These are phyloP conservation scores for Populus hybrid DNA, from an alignment of 441 rosid species.

Conservation along the genomic window DNA sequence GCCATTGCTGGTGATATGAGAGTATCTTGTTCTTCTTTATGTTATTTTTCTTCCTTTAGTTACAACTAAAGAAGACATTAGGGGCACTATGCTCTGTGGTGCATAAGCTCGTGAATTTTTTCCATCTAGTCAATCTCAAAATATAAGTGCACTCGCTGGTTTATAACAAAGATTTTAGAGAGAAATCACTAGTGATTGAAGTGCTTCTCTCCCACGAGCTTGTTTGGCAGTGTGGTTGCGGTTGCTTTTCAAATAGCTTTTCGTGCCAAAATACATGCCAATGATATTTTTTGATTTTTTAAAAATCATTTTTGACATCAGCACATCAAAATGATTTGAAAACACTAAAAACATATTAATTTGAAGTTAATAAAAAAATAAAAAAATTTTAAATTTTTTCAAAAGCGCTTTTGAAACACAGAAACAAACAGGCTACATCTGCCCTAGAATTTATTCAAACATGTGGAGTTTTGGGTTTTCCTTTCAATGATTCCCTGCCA, in stretches of 20 bases:
- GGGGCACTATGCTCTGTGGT: not conserved
- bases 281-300: too few relatives aligned
- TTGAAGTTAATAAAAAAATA: too few relatives aligned
- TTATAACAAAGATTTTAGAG: not conserved
- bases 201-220: not conserved
- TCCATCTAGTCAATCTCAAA: not conserved
- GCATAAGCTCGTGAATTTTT: not conserved
- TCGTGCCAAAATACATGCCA: too few relatives aligned
- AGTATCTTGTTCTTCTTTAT: not conserved
- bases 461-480: not conserved
- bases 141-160: not conserved
- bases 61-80: not conserved
- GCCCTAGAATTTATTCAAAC: not conserved
- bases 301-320: too few relatives aligned
- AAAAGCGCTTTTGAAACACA: too few relatives aligned
- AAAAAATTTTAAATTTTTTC: too few relatives aligned
- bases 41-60: not conserved
- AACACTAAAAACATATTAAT: too few relatives aligned
- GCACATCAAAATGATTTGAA: too few relatives aligned
- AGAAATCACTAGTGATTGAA: not conserved
- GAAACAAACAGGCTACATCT: too few relatives aligned
- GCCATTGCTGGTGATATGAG: slow-evolving; percentile 1
- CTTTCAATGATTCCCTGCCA: not conserved
- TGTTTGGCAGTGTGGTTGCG: too few relatives aligned
- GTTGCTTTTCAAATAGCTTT: too few relatives aligned